Conservation (phyloP, 306 rosid genomes). For the Ormosia emarginata region DNA sequence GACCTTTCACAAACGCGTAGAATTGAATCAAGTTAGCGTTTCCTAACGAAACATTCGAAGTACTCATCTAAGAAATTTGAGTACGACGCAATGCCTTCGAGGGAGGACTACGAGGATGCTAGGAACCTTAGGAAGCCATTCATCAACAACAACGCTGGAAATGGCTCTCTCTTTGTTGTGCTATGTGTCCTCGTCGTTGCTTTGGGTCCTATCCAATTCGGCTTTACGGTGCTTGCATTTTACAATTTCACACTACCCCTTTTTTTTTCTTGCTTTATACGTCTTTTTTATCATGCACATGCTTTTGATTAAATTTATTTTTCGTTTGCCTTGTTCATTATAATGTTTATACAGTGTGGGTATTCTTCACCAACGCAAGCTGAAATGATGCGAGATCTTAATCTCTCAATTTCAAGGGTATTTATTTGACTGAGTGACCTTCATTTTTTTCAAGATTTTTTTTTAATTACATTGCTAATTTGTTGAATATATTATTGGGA, state of each 20-base stretch:
- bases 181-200: conserved; percentile 70
- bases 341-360: conserved; percentile 47
- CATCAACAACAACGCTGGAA: conserved; percentile 35
- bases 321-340: neutral
- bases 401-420: conserved; percentile 62
- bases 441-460: neutral
- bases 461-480: neutral
- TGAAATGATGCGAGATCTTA: conserved; percentile 50
- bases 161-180: conserved; percentile 45
- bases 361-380: conserved; percentile 74
- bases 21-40: neutral
- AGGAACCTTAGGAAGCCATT: conserved; percentile 51
- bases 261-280: neutral
- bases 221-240: conserved; percentile 51
- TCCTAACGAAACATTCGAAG: neutral
- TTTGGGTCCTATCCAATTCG: conserved; percentile 76
- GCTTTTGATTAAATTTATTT: neutral
- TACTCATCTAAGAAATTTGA: neutral
- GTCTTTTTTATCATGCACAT: neutral
- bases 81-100: conserved; percentile 39
- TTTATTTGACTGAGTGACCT: neutral
- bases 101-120: conserved; percentile 45
- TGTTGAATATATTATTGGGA: conserved; percentile 11
- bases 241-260: neutral
- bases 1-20: neutral